A percentile compares a stretch with the other conserved stretches of the same genome.
Conservation (phyloP, 73 alveolate genomes). For the Effrenium voratum region DNA sequence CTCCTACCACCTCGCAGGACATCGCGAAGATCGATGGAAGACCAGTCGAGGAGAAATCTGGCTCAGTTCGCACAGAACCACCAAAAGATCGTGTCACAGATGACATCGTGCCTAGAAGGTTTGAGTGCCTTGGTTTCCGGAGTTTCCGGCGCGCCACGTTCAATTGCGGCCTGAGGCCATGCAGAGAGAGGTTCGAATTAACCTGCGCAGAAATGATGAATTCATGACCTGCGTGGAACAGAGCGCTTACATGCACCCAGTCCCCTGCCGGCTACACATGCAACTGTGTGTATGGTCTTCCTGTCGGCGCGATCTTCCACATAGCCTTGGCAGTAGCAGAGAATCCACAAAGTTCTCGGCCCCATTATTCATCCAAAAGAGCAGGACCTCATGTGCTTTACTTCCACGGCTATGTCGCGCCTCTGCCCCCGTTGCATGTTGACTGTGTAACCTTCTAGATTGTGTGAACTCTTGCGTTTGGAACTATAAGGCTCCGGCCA, state of each 20-base stretch:
- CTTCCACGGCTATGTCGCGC: slow-evolving; percentile 59
- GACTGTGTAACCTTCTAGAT: too few species aligned
- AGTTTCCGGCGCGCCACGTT: slow-evolving; percentile 2
- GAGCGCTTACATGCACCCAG: neutral
- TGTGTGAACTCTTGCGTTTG: too few species aligned
- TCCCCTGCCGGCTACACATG: slow-evolving; percentile 20
- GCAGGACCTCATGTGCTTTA: neutral
- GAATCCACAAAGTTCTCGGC: neutral
- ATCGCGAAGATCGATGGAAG: neutral
- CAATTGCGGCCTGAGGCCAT: neutral
- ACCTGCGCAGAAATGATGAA: slow-evolving; percentile 44
- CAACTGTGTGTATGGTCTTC: neutral
- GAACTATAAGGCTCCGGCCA: too few species aligned
- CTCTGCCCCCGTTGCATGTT: slow-evolving; percentile 2
- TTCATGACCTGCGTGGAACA: slow-evolving; percentile 27
- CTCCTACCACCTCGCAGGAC: neutral
- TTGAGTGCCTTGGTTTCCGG: neutral
- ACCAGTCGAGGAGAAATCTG: neutral
- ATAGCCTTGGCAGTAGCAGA: neutral
- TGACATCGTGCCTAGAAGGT: slow-evolving; percentile 7
- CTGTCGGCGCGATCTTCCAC: slow-evolving; percentile 88
- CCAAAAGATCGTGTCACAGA: slow-evolving; percentile 51
- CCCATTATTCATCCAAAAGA: too few species aligned
- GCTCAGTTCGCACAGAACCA: slow-evolving; percentile 36
- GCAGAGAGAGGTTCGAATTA: slow-evolving; percentile 46